These are phyloP conservation scores for Lentinula detonsa DNA, from an alignment of 768 basidiomycete species.

Conservation along the genomic window DNA sequence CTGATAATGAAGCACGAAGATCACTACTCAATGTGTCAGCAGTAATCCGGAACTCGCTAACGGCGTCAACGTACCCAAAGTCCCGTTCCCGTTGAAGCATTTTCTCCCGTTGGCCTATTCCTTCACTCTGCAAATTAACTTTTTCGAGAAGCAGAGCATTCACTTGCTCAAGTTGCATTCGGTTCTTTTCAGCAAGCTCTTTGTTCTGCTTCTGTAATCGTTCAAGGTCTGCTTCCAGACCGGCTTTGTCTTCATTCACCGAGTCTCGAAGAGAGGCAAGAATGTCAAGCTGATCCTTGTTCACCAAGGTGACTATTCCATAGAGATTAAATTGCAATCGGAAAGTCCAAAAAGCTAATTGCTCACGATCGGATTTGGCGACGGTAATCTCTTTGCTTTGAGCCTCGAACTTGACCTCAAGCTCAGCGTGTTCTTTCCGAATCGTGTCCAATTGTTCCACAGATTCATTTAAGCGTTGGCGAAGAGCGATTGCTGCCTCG, in stretches of 20 bases:
- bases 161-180: conserved; percentile 88
- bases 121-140: conserved; percentile 82
- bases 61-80: conserved; percentile 50
- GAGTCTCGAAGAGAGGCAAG: conserved; percentile 81
- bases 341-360: not conserved
- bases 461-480: conserved; percentile 83
- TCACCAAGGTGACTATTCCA: conserved; percentile 73
- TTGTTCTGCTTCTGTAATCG: conserved; percentile 61
- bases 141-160: conserved; percentile 86
- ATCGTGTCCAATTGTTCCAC: conserved; percentile 74
- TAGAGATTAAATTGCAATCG: not conserved
- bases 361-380: conserved; percentile 81
- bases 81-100: conserved; percentile 84
- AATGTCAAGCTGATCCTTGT: conserved; percentile 91
- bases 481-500: conserved; percentile 83
- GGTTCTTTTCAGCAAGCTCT: conserved; percentile 75
- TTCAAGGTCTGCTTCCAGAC: conserved; percentile 62
- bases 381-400: conserved; percentile 66
- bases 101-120: conserved; percentile 84
- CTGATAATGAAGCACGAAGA: conserved; percentile 67
- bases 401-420: conserved; percentile 64
- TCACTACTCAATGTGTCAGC: conserved; percentile 41
- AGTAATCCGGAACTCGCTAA: not conserved
- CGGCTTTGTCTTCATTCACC: conserved; percentile 81
- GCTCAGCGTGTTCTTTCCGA: conserved; percentile 60